These are phyloP conservation scores for Filosporella fistucella DNA, from an alignment of 495 filamentous ascomycete genomes.

Conservation along the genomic window DNA sequence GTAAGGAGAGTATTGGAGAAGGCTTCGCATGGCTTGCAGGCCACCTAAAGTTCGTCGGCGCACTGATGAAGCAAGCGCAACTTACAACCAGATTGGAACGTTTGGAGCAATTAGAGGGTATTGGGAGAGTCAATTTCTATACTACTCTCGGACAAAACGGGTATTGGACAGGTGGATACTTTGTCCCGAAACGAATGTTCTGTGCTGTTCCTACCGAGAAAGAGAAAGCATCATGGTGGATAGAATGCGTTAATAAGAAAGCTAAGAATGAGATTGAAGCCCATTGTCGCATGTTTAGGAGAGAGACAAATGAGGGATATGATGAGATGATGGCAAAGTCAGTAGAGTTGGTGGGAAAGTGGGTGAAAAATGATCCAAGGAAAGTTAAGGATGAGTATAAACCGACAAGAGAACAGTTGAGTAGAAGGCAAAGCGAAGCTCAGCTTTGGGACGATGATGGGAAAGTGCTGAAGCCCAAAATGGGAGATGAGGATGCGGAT, in stretches of 20 bases:
- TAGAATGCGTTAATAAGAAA: constrained; percentile 5
- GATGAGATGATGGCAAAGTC: constrained; percentile 59
- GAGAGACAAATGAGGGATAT: constrained; percentile 75
- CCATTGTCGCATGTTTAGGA: constrained; percentile 79
- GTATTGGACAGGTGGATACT: constrained; percentile 48
- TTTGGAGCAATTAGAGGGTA: constrained; percentile 14
- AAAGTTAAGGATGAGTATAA: constrained; percentile 14
- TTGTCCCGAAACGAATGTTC: constrained; percentile 47
- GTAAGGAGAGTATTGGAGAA: constrained; percentile 27
- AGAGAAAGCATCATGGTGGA: constrained; percentile 2
- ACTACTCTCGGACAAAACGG: constrained; percentile 45
- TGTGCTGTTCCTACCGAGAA: constrained; percentile 36
- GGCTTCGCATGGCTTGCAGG: constrained; percentile 67
- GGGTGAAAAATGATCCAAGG: constrained; percentile 34
- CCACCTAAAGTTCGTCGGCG: constrained; percentile 91
- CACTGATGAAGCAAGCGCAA: constrained; percentile 71
- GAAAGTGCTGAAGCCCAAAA: neutral
- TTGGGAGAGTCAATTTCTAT: constrained; percentile 29
- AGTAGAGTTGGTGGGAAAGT: constrained; percentile 52
- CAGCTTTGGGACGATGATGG: constrained; percentile 21
- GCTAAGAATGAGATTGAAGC: constrained; percentile 71
- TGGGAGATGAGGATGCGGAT: constrained; percentile 8
- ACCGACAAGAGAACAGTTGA: constrained; percentile 4
- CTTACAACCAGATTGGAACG: constrained; percentile 49
- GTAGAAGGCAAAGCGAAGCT: constrained; percentile 6